Percentiles rank a stretch among this genome's conserved stretches.
Conservation (phyloP, 2,329 filamentous ascomycete genomes). For the Cladobotryum mycophilum region DNA sequence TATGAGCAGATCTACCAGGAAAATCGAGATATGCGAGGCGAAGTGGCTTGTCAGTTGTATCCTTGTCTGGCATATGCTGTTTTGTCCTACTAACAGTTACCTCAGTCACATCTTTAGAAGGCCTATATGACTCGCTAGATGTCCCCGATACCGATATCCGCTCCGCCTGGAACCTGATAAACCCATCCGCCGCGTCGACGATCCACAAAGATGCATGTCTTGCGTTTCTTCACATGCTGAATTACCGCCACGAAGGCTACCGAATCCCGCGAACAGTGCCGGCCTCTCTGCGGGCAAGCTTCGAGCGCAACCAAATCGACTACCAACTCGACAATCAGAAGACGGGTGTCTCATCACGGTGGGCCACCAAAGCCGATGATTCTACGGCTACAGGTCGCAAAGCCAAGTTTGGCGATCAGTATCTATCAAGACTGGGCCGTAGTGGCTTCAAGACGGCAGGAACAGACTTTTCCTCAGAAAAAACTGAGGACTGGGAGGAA, state of each 20-base stretch:
- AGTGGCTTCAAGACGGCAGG: conserved; percentile 74
- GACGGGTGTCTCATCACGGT: conserved; percentile 60
- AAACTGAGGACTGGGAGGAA: conserved; percentile 96
- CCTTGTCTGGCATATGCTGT: neutral
- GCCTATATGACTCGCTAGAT: conserved; percentile 76
- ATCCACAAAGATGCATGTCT: conserved; percentile 95
- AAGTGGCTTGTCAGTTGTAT: conserved; percentile 61
- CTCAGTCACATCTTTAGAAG: conserved; percentile 68
- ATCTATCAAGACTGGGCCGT: conserved; percentile 83
- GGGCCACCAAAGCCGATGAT: conserved; percentile 74
- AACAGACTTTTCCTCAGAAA: conserved; percentile 82
- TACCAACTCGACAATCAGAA: conserved; percentile 81
- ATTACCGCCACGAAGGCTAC: conserved; percentile 90
- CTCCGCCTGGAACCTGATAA: conserved; percentile 95
- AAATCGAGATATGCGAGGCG: conserved; percentile 80
- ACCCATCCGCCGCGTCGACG: conserved; percentile 72
- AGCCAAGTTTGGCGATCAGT: conserved; percentile 95
- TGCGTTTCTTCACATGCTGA: conserved; percentile 93
- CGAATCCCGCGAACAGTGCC: conserved; percentile 89
- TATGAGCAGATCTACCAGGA: conserved; percentile 97
- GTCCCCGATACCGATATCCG: conserved; percentile 73
- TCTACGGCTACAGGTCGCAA: conserved; percentile 81
- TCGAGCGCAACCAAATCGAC: conserved; percentile 94
- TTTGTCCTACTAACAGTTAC: conserved; percentile 8
- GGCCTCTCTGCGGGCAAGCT: conserved; percentile 81